Evolutionary conservation across 768 basidiomycete species (phyloP), one percentile per base, ranked within the genome.

Genomic region (Glaciozyma antarctica): DNA sequence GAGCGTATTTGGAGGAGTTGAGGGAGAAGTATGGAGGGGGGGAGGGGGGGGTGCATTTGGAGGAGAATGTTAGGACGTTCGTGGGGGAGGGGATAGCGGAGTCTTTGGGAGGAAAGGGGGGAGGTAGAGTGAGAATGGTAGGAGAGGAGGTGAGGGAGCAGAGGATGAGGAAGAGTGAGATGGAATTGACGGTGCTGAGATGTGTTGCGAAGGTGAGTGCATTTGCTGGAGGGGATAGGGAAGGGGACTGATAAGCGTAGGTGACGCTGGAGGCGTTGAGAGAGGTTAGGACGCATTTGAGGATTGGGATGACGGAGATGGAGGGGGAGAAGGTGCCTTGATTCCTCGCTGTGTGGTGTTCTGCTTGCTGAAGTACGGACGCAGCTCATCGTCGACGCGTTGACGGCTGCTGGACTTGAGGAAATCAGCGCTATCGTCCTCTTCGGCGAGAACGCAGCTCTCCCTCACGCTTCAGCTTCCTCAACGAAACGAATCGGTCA

Each of bases 281-380:
- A 43, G 65, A 45, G 21, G 65, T 66, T 6, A 32, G 65, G 9
- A 24, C 26, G 30, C 60, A 52, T 10, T 17, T 66, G 12, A 26
- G 51, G 9, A 52, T 66, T 43, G 65, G 65, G 9, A 66, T 66
- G 65, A 66, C 65, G 22, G 65, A 66, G 43, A 61, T 58, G 49
- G 55, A 61, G 12, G 65, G 60, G 22, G 65, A 66, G 28, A 24
- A 51, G n/a, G 49, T 51, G 56, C 55, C 19, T 43, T 56, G 19
- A 24, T 44, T 15, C 17, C 3, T 24, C 0, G 4, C 51, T 26
- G 24, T 43, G 43, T 8, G 32, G 7, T 16, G 26, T 51, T 0
- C 58, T 49, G 43, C 24, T 24, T 26, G n/a, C 57, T 44, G 16
- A 21, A 12, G 15, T 17, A 15, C 1, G 3, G 2, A 21, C 58